A percentile compares a stretch with the other conserved stretches of the same genome.
Evolutionary conservation across 23 red algal species (phyloP).

Genomic region (Gracilaria domingensis): DNA sequence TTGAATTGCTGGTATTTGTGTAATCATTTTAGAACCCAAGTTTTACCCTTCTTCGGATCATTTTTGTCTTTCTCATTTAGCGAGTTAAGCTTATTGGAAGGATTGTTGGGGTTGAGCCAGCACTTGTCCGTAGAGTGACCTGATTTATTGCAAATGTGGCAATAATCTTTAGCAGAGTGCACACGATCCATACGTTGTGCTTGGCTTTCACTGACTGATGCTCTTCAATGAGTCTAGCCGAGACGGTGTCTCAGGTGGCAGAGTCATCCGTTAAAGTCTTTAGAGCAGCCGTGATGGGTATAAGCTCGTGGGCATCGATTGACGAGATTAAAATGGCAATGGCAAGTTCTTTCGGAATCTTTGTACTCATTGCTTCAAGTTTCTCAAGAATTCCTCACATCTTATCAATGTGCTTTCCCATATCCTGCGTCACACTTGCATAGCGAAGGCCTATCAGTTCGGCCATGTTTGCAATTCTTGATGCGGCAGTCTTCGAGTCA

Average conservation of each 20-base stretch:
- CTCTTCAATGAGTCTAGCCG: not conserved
- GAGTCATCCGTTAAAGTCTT: conserved; percentile 10
- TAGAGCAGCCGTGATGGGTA: not conserved
- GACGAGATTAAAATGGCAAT: conserved; percentile 2
- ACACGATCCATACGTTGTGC: not conserved
- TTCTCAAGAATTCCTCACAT: conserved; percentile 20
- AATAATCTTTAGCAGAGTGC: not conserved
- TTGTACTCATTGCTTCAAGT: not conserved
- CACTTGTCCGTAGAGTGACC: conserved; percentile 3
- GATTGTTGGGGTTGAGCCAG: conserved; percentile 19
- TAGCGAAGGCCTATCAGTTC: too few species aligned
- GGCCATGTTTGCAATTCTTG: too few species aligned
- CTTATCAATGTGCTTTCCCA: too few species aligned
- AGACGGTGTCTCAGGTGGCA: not conserved
- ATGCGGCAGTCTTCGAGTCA: too few species aligned
- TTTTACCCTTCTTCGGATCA: too few species aligned
- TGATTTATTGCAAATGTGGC: not conserved
- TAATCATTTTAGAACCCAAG: too few species aligned
- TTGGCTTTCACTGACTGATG: not conserved
- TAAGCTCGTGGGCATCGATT: not conserved
- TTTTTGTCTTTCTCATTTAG: too few species aligned
- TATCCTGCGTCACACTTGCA: too few species aligned
- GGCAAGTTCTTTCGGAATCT: not conserved
- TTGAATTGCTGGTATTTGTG: too few species aligned
- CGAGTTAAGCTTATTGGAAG: not conserved